Base-by-base conservation (phyloP, 2,329 filamentous ascomycete genomes). In the Colletotrichum musae region DNA sequence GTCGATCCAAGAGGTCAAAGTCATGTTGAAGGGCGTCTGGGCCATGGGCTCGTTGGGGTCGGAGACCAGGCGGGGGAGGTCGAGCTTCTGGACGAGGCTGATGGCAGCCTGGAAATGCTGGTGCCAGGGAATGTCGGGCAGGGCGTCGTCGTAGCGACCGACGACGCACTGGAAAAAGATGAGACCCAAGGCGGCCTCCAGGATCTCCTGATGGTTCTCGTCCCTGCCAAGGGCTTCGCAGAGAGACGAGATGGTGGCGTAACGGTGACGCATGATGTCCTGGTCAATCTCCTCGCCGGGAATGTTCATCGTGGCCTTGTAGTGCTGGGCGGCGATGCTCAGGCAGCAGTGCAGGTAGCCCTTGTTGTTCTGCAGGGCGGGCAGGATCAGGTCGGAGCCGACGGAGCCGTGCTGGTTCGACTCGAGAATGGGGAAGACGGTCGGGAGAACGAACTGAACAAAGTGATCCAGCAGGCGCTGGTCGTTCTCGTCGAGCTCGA, bases 151-250 rank as follows among this genome's bases (percentile, higher is more conserved):
- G 43, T 92, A 91, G 75, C 93, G 90, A 62, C 95, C 95, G 72
- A 98, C 95, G 28, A 94, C 92, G 82, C 93, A 96, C 78, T 97
- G 94, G 84, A 98, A 97, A 84, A 97, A 96, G 79, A 98, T 97
- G 89, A 98, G 94, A 59, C 93, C 94, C 5, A 98, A 87, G 0
- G 95, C 94, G 1, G 95, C 94, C 81, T 98, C 95, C 13, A 98
- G 89, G 74, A 97, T 97, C 79, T 96, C 90, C 69, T 92, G 88
- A 79, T 97, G 94, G 77, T 97, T 87, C 77, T 92, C 91, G 77
- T 98, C 94, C 68, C 87, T 86, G 76, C 91, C 91, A 64, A 98
- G 87, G 0, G 94, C 91, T 71, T 94, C 91, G 79, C 94, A 97
- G 3, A 98, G 88, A 74, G 94, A 91, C 9, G 92, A 92, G 74